Evolutionary conservation across 106 monocot genomes (phyloP).

Genomic region (Dendrobium huoshanense): DNA sequence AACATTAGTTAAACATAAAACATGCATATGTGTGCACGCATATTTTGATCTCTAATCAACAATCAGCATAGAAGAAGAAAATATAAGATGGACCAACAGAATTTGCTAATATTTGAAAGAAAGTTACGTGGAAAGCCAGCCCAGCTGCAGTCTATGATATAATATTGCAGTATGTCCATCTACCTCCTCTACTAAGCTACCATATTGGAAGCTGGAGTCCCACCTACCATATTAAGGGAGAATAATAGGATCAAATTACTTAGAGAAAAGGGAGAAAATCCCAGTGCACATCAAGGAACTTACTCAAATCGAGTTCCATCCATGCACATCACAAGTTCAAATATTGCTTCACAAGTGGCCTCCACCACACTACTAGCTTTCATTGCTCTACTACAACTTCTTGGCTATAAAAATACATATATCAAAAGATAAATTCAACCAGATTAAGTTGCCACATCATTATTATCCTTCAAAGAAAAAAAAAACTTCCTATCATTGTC

Average conservation of each 20-base stretch:
- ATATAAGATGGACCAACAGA: background rate
- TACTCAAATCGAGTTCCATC: constrained; percentile 91
- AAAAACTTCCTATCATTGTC: background rate
- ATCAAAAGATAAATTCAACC: constrained; percentile 4
- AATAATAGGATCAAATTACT: constrained; percentile 9
- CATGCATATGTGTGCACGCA: too few relatives aligned
- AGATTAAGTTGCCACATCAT: background rate
- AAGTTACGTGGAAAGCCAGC: constrained; percentile 84
- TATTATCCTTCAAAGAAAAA: background rate
- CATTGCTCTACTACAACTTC: constrained; percentile 94
- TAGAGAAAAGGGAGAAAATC: constrained; percentile 4
- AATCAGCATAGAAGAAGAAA: background rate
- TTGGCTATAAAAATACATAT: constrained; percentile 51
- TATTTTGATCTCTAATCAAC: background rate
- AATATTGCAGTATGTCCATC: constrained; percentile 96
- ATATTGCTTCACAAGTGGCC: constrained; percentile 82
- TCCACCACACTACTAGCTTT: constrained; percentile 97
- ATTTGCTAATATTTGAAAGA: background rate
- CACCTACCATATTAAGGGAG: constrained; percentile 44
- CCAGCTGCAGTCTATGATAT: constrained; percentile 87
- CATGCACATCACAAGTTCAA: constrained; percentile 93
- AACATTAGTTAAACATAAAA: background rate
- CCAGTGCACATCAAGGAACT: constrained; percentile 5
- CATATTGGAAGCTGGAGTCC: constrained; percentile 97
- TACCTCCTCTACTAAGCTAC: constrained; percentile 95